These are phyloP conservation scores for Hagleromyces aurorensis DNA, from an alignment of 805 yeast species.

Conservation along the genomic window DNA sequence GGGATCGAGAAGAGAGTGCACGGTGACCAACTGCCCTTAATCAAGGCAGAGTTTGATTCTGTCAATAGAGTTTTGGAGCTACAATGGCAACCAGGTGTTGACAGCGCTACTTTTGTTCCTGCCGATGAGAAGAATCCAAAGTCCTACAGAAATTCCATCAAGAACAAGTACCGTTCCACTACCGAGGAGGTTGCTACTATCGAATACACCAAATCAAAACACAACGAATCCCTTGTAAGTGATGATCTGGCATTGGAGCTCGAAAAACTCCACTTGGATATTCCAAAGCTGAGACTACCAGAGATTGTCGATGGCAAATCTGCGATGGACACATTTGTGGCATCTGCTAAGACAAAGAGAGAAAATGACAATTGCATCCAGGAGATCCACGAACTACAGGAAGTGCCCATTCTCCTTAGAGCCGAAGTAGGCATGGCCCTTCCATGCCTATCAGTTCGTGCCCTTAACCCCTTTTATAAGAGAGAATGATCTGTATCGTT, in stretches of 20 bases:
- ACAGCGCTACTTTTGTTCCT: conserved; percentile 85
- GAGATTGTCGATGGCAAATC: conserved; percentile 21
- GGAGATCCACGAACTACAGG: conserved; percentile 68
- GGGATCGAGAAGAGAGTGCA: conserved; percentile 95
- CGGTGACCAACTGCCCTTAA: conserved; percentile 90
- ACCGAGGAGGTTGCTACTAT: conserved; percentile 60
- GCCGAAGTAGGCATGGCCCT: conserved; percentile 94
- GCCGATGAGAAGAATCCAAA: conserved; percentile 78
- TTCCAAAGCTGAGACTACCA: conserved; percentile 38
- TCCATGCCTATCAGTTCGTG: conserved; percentile 89
- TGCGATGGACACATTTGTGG: conserved; percentile 50
- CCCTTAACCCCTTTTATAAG: conserved; percentile 70
- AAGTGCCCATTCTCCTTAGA: conserved; percentile 77
- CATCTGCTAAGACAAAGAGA: conserved; percentile 46
- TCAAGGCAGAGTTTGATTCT: conserved; percentile 87
- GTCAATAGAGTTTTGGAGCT: conserved; percentile 59
- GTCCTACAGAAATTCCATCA: conserved; percentile 69
- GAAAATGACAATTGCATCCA: conserved; percentile 65
- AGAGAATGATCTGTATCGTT: conserved; percentile 13
- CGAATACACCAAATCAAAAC: conserved; percentile 28
- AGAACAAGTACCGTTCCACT: conserved; percentile 67
- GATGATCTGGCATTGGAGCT: conserved; percentile 44
- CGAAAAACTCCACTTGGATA: conserved; percentile 40
- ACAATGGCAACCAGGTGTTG: conserved; percentile 89
- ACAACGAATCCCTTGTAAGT: conserved; percentile 23